Evolutionary conservation across 495 filamentous ascomycete genomes (phyloP).

Genomic region (Trichoderma reesei): DNA sequence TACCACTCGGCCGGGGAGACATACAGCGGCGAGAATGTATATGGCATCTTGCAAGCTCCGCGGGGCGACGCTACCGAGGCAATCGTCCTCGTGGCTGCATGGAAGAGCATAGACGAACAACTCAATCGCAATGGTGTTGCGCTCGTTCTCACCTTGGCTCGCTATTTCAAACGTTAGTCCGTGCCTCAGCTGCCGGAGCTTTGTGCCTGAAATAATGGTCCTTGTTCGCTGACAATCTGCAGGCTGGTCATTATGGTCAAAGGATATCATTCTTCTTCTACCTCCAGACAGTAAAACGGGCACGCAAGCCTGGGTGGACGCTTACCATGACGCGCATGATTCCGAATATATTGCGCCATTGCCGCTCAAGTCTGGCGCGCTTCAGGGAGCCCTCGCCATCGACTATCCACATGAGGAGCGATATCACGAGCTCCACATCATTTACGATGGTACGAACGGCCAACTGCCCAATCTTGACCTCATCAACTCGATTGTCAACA

Average conservation of each 20-base stretch:
- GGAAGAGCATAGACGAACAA: conserved; percentile 71
- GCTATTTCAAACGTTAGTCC: conserved; percentile 77
- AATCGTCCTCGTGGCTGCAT: conserved; percentile 81
- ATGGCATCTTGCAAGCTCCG: conserved; percentile 90
- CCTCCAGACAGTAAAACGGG: conserved; percentile 81
- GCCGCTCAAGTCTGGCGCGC: conserved; percentile 79
- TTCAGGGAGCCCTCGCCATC: conserved; percentile 88
- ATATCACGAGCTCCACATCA: conserved; percentile 78
- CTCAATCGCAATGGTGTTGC: conserved; percentile 81
- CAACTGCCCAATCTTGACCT: conserved; percentile 92
- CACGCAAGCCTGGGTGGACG: conserved; percentile 94
- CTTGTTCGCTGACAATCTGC: neutral
- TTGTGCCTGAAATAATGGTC: conserved; percentile 15
- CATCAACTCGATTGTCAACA: conserved; percentile 83
- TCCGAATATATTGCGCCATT: conserved; percentile 59
- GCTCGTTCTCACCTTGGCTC: conserved; percentile 71
- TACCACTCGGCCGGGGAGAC: conserved; percentile 71
- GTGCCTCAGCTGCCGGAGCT: neutral
- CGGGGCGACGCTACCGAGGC: conserved; percentile 97
- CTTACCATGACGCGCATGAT: conserved; percentile 83
- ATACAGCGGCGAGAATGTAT: conserved; percentile 79
- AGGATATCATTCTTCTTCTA: conserved; percentile 91
- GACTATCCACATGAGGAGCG: conserved; percentile 79
- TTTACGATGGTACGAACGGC: conserved; percentile 95
- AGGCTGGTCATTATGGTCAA: conserved; percentile 97